Evolutionary conservation across 192 early-diverging fungal species (phyloP).

Genomic region (Lunasporangiospora selenospora): DNA sequence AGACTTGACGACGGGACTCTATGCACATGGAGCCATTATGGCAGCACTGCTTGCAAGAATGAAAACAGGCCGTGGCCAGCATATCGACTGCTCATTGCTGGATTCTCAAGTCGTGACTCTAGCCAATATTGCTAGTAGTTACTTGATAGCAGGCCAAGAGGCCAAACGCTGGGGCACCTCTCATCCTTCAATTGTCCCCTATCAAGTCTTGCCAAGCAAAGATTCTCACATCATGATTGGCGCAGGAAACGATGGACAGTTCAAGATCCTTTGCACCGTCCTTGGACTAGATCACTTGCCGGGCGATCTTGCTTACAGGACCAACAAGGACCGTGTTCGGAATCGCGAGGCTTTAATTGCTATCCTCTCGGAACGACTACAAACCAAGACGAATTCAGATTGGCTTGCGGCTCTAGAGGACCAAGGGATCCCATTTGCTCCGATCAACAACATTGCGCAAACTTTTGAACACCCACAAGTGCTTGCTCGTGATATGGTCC

Average conservation of each 20-base stretch:
- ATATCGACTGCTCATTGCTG: conserved; percentile 87
- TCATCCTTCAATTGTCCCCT: conserved; percentile 94
- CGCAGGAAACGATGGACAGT: conserved; percentile 90
- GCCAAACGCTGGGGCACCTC: conserved; percentile 85
- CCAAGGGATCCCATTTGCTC: conserved; percentile 82
- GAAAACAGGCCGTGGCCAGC: conserved; percentile 75
- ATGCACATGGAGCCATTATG: conserved; percentile 90
- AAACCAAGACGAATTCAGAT: conserved; percentile 54
- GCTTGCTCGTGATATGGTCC: conserved; percentile 71
- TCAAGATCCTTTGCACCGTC: conserved; percentile 64
- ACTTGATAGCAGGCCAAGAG: conserved; percentile 83
- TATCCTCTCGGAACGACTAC: conserved; percentile 62
- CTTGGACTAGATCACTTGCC: conserved; percentile 60
- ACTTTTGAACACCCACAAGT: conserved; percentile 73
- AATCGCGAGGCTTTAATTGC: conserved; percentile 71
- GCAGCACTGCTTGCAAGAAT: conserved; percentile 80
- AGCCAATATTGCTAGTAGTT: conserved; percentile 90
- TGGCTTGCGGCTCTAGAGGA: conserved; percentile 73
- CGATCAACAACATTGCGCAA: conserved; percentile 54
- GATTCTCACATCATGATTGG: conserved; percentile 89
- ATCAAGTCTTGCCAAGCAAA: conserved; percentile 81
- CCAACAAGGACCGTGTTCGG: conserved; percentile 77
- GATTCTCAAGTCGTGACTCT: conserved; percentile 88
- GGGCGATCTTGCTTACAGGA: conserved; percentile 59
- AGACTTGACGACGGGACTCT: conserved; percentile 76